These are phyloP conservation scores for Fusarium subglutinans DNA, from an alignment of 2,329 filamentous ascomycete species.

Conservation along the genomic window DNA sequence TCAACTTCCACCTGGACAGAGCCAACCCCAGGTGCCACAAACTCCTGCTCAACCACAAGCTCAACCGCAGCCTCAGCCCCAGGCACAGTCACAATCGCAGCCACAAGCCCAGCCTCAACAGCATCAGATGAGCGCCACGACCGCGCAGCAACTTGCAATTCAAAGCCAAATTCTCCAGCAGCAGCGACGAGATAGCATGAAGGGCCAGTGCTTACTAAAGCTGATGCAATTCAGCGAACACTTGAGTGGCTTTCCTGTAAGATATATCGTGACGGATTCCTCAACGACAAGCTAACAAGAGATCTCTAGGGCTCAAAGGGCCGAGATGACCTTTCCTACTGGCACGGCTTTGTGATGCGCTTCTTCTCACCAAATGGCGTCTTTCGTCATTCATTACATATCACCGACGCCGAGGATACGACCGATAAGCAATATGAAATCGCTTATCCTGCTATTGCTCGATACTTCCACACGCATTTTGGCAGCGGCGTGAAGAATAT, in stretches of 20 bases:
- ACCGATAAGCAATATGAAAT: constrained; percentile 88
- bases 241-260: constrained; percentile 65
- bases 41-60: constrained; percentile 50
- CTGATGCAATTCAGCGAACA: constrained; percentile 71
- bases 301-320: constrained; percentile 61
- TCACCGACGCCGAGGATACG: constrained; percentile 64
- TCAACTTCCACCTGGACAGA: constrained; percentile 46
- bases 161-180: constrained; percentile 53
- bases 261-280: constrained; percentile 22
- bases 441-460: constrained; percentile 79
- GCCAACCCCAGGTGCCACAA: constrained; percentile 48
- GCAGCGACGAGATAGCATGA: constrained; percentile 61
- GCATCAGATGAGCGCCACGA: constrained; percentile 44
- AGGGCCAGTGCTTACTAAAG: constrained; percentile 66
- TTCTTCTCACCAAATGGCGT: constrained; percentile 85
- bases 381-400: constrained; percentile 76
- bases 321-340: constrained; percentile 76
- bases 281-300: constrained; percentile 2
- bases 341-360: constrained; percentile 79
- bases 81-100: constrained; percentile 45
- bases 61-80: constrained; percentile 49
- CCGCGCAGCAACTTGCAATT: constrained; percentile 50
- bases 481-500: constrained; percentile 86
- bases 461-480: constrained; percentile 92
- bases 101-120: constrained; percentile 45